Base-by-base conservation (phyloP, 2,329 filamentous ascomycete genomes). In the Arthrocladium fulminans region DNA sequence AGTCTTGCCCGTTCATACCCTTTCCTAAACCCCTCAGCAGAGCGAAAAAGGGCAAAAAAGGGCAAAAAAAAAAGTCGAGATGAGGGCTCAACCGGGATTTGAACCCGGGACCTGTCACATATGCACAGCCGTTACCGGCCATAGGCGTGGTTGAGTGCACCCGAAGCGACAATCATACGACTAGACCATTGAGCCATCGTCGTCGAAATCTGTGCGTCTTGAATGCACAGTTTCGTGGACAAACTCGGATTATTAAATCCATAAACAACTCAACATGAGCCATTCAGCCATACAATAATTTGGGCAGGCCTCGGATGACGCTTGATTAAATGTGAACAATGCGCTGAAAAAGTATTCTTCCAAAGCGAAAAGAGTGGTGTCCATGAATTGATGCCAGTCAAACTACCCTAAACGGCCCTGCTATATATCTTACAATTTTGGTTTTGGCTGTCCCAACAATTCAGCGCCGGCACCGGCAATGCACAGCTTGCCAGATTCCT, bases 401-500 rank as follows among this genome's bases (percentile, higher is more conserved):
- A 35, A 5, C 6, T 35, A 15, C 32, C n/a, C 32, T n/a, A 35
- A 15, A 35, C 19, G 17, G 8, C 9, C n/a, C 13, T n/a, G 32
- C 32, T 35, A 35, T 35, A 7, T 15, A 35, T 35, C 10, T 17
- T 67, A 78, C 65, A 78, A 60, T 60, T 75, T 78, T 45, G 68
- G 63, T 65, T 73, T 74, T 9, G 64, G 65, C 38, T 64, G 67
- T 51, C 68, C 68, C 47, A 83, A 61, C 57, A 94, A 72, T 73
- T 94, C 88, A 2, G 79, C 87, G 24, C 84, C 88, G 4, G 82
- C 88, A 17, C 84, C 86, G 22, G 80, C 80, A 64, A 95, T 94
- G 52, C 84, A 86, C 59, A 86, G 72, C 77, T 94, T 94, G 61
- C 88, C 88, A 47, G 88, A 95, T 77, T 95, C 88, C 71, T 89